Evolutionary conservation across 2,329 filamentous ascomycete genomes (phyloP), one percentile per base, ranked within the genome.

Genomic region (Nannizziopsis arthrosporioides): DNA sequence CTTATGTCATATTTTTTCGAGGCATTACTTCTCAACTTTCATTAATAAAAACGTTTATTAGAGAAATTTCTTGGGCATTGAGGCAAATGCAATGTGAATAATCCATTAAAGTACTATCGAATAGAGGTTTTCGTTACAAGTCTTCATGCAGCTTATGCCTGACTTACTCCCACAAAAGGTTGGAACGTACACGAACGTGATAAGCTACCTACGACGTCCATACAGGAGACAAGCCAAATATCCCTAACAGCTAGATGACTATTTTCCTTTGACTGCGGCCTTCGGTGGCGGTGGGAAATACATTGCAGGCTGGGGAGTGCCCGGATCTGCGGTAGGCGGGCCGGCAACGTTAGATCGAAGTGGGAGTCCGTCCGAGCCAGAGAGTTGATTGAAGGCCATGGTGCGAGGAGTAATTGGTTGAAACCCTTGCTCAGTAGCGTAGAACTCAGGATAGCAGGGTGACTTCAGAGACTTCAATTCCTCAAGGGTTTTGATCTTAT

Each of bases 231-330:
- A 27, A 7, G 22, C 22, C 7, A 27, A 27, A 27, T 27, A 27
- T 27, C 22, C 22, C 22, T 27, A 27, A 27, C 22, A 27, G 7
- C 22, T 36, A 10, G 4, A 3, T n/a, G 4, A 5, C 11, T 36
- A 36, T n/a, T 43, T 38, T 14, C 34, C 40, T 14, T 43, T 38
- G 7, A 15, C 27, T 11, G 19, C 22, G 18, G 63, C 60, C 55
- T 67, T 67, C 52, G 67, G 67, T 8, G 68, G 67, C 15, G 68
- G 68, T 7, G 67, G 67, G 56, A 70, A 70, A 51, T 69, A 69
- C 38, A 59, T 58, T 8, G 57, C 45, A 36, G 42, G 49, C 39
- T 41, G 48, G 17, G 36, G 42, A 35, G 48, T 41, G 47, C 51
- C 49, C 53, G 42, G 19, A 32, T 27, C 50, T 39, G 45, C 48